Percentiles rank a stretch among this genome's conserved stretches.
These are phyloP conservation scores for Stephania japonica DNA, from an alignment of 164 flowering plant species.

Conservation along the genomic window DNA sequence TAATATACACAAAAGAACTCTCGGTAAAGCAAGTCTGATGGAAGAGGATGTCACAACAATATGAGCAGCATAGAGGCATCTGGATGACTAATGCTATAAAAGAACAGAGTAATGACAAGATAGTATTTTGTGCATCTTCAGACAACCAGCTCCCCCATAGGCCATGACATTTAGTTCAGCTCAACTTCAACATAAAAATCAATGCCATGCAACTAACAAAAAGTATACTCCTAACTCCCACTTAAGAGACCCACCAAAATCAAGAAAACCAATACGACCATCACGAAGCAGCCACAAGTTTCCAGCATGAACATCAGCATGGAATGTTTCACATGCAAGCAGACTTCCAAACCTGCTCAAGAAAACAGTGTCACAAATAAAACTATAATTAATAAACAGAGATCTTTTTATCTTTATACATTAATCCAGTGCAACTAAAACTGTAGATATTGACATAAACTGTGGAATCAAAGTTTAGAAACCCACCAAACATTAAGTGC, in stretches of 20 bases:
- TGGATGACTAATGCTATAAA: not conserved
- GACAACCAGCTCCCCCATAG: not conserved
- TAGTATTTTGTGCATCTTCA: not conserved
- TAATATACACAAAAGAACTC: constrained; percentile 2
- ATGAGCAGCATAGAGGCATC: not conserved
- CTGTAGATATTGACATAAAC: not conserved
- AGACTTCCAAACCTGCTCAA: constrained; percentile 92
- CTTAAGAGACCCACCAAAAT: constrained; percentile 56
- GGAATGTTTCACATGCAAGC: constrained; percentile 89
- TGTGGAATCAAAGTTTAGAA: not conserved
- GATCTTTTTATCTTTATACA: not conserved
- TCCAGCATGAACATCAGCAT: constrained; percentile 99
- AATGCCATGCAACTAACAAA: not conserved
- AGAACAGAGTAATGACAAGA: not conserved
- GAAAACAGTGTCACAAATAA: not conserved
- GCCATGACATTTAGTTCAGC: not conserved
- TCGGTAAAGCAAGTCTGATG: not conserved
- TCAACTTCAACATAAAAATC: not conserved
- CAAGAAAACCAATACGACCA: constrained; percentile 96
- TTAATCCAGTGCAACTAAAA: constrained; percentile 6
- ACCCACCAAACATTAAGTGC: constrained; percentile 95
- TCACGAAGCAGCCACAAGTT: constrained; percentile 89
- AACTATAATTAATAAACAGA: not conserved
- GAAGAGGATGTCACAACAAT: not conserved
- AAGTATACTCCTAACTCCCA: not conserved